phyloP scores from a whole-genome alignment of 768 basidiomycete species.

The Pulveroboletus frians region DNA sequence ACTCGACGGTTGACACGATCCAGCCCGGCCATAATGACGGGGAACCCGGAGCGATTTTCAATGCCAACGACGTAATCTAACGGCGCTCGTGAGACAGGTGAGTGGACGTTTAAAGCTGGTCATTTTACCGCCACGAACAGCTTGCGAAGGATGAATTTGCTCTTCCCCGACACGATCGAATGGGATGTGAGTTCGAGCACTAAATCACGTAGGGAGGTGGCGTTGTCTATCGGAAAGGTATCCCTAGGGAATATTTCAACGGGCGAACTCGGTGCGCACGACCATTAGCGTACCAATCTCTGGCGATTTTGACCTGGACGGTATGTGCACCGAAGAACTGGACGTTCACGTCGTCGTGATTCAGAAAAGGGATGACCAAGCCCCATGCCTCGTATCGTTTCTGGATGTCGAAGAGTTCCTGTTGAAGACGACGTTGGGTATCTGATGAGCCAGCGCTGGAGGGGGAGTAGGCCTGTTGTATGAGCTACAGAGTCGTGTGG shows the following conservation, averaged over 20 bases:
- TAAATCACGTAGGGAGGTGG: conserved; percentile 54
- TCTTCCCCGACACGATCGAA: conserved; percentile 52
- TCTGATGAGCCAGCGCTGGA: conserved; percentile 48
- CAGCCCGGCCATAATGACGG: conserved; percentile 71
- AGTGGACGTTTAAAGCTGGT: not conserved
- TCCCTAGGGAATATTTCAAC: conserved; percentile 47
- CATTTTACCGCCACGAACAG: conserved; percentile 72
- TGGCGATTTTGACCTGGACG: conserved; percentile 85
- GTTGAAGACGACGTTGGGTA: conserved; percentile 58
- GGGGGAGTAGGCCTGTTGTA: conserved; percentile 62
- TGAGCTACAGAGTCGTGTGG: conserved; percentile 42
- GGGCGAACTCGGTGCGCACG: not conserved
- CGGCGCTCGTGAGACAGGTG: conserved; percentile 5
- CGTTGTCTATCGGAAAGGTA: conserved; percentile 61
- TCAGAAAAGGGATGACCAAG: conserved; percentile 69
- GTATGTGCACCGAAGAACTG: conserved; percentile 96
- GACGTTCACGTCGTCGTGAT: conserved; percentile 70
- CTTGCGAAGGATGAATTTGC: conserved; percentile 76
- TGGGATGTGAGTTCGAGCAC: conserved; percentile 67
- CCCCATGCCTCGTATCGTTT: conserved; percentile 80
- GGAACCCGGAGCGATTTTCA: conserved; percentile 59
- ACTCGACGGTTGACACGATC: conserved; percentile 59
- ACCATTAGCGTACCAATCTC: conserved; percentile 68
- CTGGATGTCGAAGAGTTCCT: conserved; percentile 72
- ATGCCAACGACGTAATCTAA: conserved; percentile 64